Conservation (phyloP, 2,329 filamentous ascomycete genomes). For the Zymoseptoria crescenta region DNA sequence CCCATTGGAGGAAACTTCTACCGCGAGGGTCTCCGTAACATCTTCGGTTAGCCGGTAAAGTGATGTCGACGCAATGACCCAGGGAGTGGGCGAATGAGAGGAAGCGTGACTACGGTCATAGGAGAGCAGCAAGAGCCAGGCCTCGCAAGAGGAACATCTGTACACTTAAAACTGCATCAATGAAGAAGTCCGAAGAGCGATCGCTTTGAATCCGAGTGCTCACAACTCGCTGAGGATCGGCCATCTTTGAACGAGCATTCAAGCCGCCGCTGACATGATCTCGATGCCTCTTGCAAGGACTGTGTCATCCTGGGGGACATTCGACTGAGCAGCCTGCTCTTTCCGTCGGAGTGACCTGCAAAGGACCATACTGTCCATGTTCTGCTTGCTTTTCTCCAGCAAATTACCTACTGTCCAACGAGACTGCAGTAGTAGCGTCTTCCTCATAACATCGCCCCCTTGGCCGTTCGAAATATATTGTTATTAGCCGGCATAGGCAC, state of each 20-base stretch:
- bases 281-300: too few relatives aligned
- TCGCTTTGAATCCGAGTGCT: neutral
- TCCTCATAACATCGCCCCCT: neutral
- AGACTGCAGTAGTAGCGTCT: neutral
- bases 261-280: too few relatives aligned
- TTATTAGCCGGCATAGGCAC: neutral
- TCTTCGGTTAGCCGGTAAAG: neutral
- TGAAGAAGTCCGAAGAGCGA: neutral
- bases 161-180: neutral
- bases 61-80: neutral
- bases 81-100: neutral
- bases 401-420: neutral
- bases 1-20: slow-evolving; percentile 8
- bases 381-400: neutral
- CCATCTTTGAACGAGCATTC: too few relatives aligned
- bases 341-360: too few relatives aligned
- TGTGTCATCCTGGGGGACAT: too few relatives aligned
- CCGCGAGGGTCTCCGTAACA: slow-evolving; percentile 3
- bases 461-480: neutral
- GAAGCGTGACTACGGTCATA: neutral
- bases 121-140: neutral
- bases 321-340: too few relatives aligned
- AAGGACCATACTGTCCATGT: too few relatives aligned
- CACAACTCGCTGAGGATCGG: neutral
- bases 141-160: neutral